Evolutionary conservation across 164 flowering plant species (phyloP).

Genomic region (Hamamelis virginiana): DNA sequence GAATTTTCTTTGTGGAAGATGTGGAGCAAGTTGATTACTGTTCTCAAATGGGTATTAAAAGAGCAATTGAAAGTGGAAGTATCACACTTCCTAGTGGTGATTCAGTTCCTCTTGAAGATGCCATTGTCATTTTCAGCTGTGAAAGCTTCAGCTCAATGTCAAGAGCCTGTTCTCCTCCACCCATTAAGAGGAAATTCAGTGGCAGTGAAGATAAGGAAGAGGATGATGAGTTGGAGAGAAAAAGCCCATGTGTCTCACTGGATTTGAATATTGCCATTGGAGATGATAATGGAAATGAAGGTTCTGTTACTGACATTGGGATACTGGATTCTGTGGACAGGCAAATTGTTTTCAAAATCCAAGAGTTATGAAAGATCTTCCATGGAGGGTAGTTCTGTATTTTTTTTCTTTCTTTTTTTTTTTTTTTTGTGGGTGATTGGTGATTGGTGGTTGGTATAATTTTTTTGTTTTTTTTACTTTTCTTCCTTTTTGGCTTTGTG

Average conservation of each 20-base stretch:
- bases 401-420: constrained; percentile 8
- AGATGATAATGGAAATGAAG: constrained; percentile 21
- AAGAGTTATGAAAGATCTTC: constrained; percentile 17
- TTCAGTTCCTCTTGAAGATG: constrained; percentile 52
- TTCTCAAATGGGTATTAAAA: constrained; percentile 58
- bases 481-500: constrained; percentile 5
- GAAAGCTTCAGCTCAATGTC: constrained; percentile 58
- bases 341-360: constrained; percentile 32
- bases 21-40: constrained; percentile 58
- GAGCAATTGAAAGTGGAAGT: constrained; percentile 62
- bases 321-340: constrained; percentile 41
- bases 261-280: constrained; percentile 71
- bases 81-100: constrained; percentile 45
- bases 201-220: constrained; percentile 20
- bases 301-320: constrained; percentile 18
- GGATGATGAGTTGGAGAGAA: constrained; percentile 10
- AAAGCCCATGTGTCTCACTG: constrained; percentile 39
- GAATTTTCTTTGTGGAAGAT: constrained; percentile 77
- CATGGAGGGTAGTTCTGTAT: neutral
- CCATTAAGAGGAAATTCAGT: constrained; percentile 25
- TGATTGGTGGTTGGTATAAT: neutral
- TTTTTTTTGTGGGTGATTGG: neutral
- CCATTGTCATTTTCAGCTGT: constrained; percentile 73
- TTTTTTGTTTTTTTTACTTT: neutral
- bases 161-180: constrained; percentile 48